phyloP scores from a whole-genome alignment of 2,329 filamentous ascomycete genomes.

The Beauveria bassiana region DNA sequence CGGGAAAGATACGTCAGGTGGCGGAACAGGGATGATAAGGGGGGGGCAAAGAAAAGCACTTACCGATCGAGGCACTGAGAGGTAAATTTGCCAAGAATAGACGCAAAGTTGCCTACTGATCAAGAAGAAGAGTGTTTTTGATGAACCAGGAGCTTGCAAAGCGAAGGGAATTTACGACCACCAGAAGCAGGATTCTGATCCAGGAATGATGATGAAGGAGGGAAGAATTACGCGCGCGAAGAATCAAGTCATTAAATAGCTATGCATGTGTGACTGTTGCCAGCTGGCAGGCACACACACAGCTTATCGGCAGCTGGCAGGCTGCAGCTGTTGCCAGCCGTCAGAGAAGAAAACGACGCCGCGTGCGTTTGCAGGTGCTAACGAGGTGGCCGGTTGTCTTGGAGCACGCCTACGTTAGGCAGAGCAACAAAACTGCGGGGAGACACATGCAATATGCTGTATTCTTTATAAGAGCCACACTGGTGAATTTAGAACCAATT shows the following conservation, averaged over 20 bases:
- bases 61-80: too few relatives aligned
- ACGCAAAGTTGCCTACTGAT: too few relatives aligned
- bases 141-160: too few relatives aligned
- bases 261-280: neutral
- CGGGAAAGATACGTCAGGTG: neutral
- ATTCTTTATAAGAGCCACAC: neutral
- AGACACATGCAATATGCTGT: neutral
- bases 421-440: neutral
- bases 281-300: neutral
- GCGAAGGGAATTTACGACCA: neutral
- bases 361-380: conserved; percentile 3
- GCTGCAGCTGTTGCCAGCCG: neutral
- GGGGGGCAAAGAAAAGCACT: too few relatives aligned
- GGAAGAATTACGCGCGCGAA: neutral
- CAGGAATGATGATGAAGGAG: neutral
- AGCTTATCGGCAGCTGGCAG: conserved; percentile 1
- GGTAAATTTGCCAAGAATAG: too few relatives aligned
- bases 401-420: neutral
- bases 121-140: too few relatives aligned
- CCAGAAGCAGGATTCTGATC: neutral
- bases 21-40: too few relatives aligned
- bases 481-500: neutral
- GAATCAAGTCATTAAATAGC: neutral
- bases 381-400: neutral
- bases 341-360: neutral